phyloP scores from a whole-genome alignment of 345 rosid species.

The sweet orange (Citrus sinensis) region DNA sequence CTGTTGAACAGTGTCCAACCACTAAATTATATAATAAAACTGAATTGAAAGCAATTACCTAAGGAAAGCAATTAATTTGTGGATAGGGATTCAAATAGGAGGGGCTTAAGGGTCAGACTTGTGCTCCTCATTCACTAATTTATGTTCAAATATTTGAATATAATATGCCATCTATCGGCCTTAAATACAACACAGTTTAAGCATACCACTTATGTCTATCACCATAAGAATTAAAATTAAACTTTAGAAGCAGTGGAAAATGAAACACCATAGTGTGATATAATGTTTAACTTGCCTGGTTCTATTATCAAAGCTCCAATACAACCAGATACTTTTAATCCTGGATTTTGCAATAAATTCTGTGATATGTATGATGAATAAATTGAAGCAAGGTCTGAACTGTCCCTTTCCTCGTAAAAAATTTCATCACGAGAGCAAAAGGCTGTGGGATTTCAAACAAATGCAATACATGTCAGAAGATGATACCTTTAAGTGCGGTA shows the following conservation, averaged over 20 bases:
- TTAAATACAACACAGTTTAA: neutral
- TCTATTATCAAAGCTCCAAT: constrained; percentile 90
- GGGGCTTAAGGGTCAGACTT: neutral
- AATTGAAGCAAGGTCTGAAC: constrained; percentile 52
- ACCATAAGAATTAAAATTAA: neutral
- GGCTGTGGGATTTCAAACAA: constrained; percentile 39
- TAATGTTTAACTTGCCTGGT: constrained; percentile 60
- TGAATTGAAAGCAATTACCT: neutral
- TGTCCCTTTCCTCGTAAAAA: constrained; percentile 60
- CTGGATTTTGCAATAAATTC: constrained; percentile 37
- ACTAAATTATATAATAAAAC: neutral
- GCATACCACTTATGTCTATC: neutral
- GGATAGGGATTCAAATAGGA: neutral
- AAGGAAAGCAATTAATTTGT: neutral
- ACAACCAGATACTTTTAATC: constrained; percentile 23
- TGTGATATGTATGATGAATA: constrained; percentile 64
- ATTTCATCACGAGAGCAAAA: constrained; percentile 62
- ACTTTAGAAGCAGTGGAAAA: neutral
- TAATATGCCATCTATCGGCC: neutral
- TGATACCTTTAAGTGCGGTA: constrained; percentile 4
- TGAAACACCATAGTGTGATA: too few species aligned
- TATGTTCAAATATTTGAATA: neutral
- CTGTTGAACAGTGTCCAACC: constrained; percentile 36
- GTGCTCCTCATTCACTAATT: neutral
- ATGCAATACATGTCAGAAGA: constrained; percentile 16